A percentile compares a stretch with the other conserved stretches of the same genome.
Conservation (phyloP, 1,284 basidiomycete species). For the Megacollybia platyphylla region DNA sequence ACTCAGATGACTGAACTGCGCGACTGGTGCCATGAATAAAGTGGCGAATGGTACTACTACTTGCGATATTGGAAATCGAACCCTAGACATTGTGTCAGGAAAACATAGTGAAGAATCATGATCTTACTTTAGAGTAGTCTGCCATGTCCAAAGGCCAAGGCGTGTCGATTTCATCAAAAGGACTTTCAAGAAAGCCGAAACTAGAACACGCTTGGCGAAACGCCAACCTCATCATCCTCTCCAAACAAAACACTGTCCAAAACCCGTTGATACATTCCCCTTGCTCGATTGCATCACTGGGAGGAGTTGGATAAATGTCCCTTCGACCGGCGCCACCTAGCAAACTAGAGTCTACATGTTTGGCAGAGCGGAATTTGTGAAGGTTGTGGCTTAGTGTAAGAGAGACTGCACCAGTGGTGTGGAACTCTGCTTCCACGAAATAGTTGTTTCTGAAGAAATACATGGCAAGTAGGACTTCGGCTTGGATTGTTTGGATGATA, state of each 20-base stretch:
- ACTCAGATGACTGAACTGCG: background rate
- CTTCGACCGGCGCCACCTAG: constrained; percentile 5
- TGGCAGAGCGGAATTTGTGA: constrained; percentile 23
- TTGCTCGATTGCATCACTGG: constrained; percentile 28
- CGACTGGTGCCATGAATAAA: background rate
- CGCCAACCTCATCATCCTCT: constrained; percentile 31
- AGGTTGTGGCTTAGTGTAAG: constrained; percentile 25
- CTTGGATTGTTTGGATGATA: constrained; percentile 40
- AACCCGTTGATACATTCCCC: constrained; percentile 49
- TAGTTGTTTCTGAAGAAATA: constrained; percentile 39
- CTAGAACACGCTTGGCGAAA: constrained; percentile 18
- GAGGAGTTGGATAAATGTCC: constrained; percentile 17
- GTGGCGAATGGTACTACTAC: constrained; percentile 3
- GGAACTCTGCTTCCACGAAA: constrained; percentile 30
- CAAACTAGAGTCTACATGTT: background rate
- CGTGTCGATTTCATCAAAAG: constrained; percentile 9
- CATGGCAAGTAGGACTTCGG: constrained; percentile 39
- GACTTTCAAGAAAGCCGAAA: constrained; percentile 6
- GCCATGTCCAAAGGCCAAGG: constrained; percentile 8
- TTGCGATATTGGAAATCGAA: background rate
- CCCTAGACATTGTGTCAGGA: background rate
- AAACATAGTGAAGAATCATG: background rate
- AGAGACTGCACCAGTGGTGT: constrained; percentile 24
- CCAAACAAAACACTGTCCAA: constrained; percentile 40
- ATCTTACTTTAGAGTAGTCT: constrained; percentile 5